Conservation (phyloP, 2,329 filamentous ascomycete species). For the Bipolaris sorokiniana region DNA sequence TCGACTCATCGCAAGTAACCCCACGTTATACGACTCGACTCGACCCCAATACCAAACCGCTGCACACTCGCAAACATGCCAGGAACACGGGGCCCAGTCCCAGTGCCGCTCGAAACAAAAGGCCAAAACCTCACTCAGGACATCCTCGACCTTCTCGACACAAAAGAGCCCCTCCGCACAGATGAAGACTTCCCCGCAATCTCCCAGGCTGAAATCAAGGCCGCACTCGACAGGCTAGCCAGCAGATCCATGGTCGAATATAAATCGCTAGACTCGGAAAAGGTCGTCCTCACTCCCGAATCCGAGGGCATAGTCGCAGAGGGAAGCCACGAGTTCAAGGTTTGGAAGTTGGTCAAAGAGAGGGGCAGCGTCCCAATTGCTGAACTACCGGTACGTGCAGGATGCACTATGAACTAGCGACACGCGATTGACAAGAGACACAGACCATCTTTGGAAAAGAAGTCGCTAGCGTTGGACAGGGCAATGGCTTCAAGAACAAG, state of each 20-base stretch:
- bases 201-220: constrained; percentile 68
- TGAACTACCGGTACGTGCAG: constrained; percentile 52
- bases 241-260: constrained; percentile 88
- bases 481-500: constrained; percentile 84
- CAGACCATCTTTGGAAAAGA: constrained; percentile 71
- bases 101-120: constrained; percentile 50
- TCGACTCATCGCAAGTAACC: constrained; percentile 36
- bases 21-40: constrained; percentile 21
- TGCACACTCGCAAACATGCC: constrained; percentile 46
- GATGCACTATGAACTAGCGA: background rate
- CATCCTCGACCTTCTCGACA: constrained; percentile 72
- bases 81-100: constrained; percentile 56
- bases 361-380: constrained; percentile 55
- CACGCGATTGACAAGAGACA: constrained; percentile 46
- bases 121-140: constrained; percentile 70
- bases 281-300: constrained; percentile 76
- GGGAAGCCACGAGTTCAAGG: constrained; percentile 59
- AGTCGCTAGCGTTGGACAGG: constrained; percentile 83
- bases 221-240: constrained; percentile 81
- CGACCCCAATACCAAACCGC: constrained; percentile 14
- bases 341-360: constrained; percentile 57
- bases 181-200: constrained; percentile 55
- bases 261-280: constrained; percentile 80
- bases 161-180: constrained; percentile 60
- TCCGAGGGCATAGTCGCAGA: constrained; percentile 73